Evolutionary conservation across 768 basidiomycete genomes (phyloP), one percentile per base, ranked within the genome.

Genomic region (Sarcomyxa edulis): DNA sequence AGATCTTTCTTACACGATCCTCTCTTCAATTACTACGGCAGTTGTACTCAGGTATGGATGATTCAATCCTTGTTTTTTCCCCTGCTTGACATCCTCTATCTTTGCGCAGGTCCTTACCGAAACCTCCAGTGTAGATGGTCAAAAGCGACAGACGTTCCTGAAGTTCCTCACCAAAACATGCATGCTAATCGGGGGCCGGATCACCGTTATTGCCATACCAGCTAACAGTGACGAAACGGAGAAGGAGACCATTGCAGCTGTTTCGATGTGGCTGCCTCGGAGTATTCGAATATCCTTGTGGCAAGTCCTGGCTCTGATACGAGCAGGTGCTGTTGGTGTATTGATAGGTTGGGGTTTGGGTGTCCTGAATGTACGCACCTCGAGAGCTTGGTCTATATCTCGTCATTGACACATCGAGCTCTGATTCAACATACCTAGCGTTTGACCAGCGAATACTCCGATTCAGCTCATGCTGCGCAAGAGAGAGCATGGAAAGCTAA

Each of bases 251-350:
- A 45, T 45, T 27, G 43, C 23, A 10, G 31, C 22, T 15, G 32
- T 26, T 12, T 31, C 39, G 1, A 21, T 40, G 18, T 45, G 43
- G 43, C 31, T 32, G 11, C 43, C 43, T 35, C 43, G 39, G 10
- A 40, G 36, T 27, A 30, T 14, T 7, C 31, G 43, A 7, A 3
- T 32, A 6, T 31, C 39, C 11, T 33, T 40, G 8, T 45, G 43
- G 43, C 33, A 36, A 23, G 14, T 45, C 5, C 19, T 14, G 3
- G 21, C 39, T 6, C 39, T 39, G 2, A n/a, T 45, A 19, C 38
- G 43, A 8, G 32, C 28, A 10, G 43, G 43, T 9, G 22, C 32
- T 14, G 35, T 45, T 23, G 22, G 29, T 10, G n/a, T 29, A n/a
- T 12, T 45, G 11, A 15, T 23, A 19, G 26, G 20, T 23, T 45